These are phyloP conservation scores for Phlebiopsis flavidoalba DNA, from an alignment of 768 basidiomycete species.

Conservation along the genomic window DNA sequence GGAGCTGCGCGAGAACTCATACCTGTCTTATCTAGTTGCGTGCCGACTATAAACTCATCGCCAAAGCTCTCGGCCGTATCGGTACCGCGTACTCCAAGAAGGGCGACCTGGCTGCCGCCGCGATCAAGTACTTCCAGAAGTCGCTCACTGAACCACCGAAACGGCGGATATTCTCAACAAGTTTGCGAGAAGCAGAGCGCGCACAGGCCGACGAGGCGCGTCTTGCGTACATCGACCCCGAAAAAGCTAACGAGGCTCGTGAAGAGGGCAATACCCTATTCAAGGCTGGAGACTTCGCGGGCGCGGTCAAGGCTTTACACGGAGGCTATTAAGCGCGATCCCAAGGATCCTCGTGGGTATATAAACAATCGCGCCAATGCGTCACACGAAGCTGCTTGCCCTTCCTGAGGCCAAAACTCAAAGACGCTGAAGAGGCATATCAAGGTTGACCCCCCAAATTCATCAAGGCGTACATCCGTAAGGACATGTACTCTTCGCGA, in stretches of 20 bases:
- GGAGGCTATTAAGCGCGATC: constrained; percentile 96
- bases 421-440: constrained; percentile 94
- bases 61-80: constrained; percentile 89
- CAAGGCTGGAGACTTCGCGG: constrained; percentile 89
- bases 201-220: constrained; percentile 72
- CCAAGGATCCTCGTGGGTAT: constrained; percentile 85
- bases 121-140: constrained; percentile 91
- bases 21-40: constrained; percentile 45
- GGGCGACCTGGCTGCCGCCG: constrained; percentile 61
- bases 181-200: constrained; percentile 82
- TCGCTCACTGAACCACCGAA: constrained; percentile 96
- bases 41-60: constrained; percentile 92
- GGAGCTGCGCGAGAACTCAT: neutral
- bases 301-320: constrained; percentile 88
- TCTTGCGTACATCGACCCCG: constrained; percentile 83
- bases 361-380: constrained; percentile 99
- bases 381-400: constrained; percentile 91
- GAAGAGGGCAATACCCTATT: constrained; percentile 92
- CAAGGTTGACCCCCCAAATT: constrained; percentile 82
- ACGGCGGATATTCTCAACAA: constrained; percentile 75
- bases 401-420: constrained; percentile 93
- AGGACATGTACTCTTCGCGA: constrained; percentile 77
- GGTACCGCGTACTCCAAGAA: constrained; percentile 84
- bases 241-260: constrained; percentile 72
- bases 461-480: constrained; percentile 95